Percentiles rank a stretch among this genome's conserved stretches.
Evolutionary conservation across 2,329 filamentous ascomycete species (phyloP).

Genomic region (Elsinoe batatas): DNA sequence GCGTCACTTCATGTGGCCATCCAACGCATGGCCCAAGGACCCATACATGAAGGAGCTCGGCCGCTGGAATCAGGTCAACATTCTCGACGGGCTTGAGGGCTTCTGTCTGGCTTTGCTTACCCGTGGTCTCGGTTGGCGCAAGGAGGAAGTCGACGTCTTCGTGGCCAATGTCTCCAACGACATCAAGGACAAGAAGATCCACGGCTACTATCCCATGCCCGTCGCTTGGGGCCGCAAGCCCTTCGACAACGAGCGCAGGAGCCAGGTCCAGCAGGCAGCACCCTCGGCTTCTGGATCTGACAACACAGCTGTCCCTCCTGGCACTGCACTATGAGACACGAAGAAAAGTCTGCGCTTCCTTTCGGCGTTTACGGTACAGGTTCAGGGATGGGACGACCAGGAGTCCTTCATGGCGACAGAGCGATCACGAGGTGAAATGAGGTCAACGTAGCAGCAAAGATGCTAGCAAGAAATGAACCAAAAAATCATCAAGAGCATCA

Average conservation of each 20-base stretch:
- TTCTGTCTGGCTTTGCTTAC: conserved; percentile 35
- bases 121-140: conserved; percentile 32
- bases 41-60: conserved; percentile 42
- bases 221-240: conserved; percentile 28
- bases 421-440: background rate
- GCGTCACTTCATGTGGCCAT: conserved; percentile 32
- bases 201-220: conserved; percentile 32
- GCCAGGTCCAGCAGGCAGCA: background rate
- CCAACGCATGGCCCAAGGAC: conserved; percentile 39
- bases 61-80: conserved; percentile 35
- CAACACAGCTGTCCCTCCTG: background rate
- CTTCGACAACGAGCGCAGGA: conserved; percentile 16
- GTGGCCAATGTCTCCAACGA: conserved; percentile 27
- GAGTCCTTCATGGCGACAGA: background rate
- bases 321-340: conserved; percentile 4
- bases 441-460: background rate
- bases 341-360: background rate
- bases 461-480: background rate
- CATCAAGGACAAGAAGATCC: conserved; percentile 27
- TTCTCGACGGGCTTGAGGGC: conserved; percentile 33
- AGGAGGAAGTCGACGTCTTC: conserved; percentile 37
- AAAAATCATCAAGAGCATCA: no score
- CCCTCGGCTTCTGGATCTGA: background rate
- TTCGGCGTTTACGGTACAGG: background rate
- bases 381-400: background rate